These are phyloP conservation scores for Hibiscus syriacus DNA, from an alignment of 345 rosid genomes.

Conservation along the genomic window DNA sequence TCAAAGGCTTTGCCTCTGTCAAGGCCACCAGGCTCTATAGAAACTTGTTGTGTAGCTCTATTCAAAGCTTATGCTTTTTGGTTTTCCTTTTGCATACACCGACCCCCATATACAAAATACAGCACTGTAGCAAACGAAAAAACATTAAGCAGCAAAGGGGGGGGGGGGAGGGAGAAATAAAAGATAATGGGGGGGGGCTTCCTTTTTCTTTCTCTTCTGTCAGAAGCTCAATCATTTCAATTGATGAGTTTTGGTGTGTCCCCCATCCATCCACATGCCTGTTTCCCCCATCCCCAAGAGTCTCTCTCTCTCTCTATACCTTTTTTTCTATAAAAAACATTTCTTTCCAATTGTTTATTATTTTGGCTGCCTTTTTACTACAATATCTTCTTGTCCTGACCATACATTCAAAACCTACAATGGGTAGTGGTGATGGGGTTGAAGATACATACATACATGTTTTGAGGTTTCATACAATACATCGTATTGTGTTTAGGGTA, in stretches of 20 bases:
- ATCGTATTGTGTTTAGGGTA: too few species aligned
- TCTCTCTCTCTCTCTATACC: not conserved
- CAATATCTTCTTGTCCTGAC: conserved; percentile 1
- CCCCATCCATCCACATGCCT: conserved; percentile 73
- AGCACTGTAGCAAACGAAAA: too few species aligned
- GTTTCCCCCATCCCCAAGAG: conserved; percentile 37
- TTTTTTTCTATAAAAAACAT: not conserved
- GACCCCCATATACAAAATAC: too few species aligned
- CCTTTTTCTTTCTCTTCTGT: too few species aligned
- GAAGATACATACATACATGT: too few species aligned
- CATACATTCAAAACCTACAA: not conserved
- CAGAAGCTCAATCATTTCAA: conserved; percentile 22
- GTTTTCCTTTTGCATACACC: too few species aligned
- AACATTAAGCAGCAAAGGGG: too few species aligned
- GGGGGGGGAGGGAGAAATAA: too few species aligned
- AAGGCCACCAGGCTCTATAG: not conserved
- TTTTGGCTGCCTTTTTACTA: conserved; percentile 10
- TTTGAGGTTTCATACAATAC: too few species aligned
- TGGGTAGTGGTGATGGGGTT: conserved; percentile 11
- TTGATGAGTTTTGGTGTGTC: conserved; percentile 35
- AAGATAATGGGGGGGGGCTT: too few species aligned
- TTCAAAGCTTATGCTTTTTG: too few species aligned
- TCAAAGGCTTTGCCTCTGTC: not conserved
- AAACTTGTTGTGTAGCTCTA: not conserved
- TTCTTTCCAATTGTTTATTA: not conserved